Evolutionary conservation across 768 basidiomycete species (phyloP), one percentile per base, ranked within the genome.

Genomic region (Russula sp.): DNA sequence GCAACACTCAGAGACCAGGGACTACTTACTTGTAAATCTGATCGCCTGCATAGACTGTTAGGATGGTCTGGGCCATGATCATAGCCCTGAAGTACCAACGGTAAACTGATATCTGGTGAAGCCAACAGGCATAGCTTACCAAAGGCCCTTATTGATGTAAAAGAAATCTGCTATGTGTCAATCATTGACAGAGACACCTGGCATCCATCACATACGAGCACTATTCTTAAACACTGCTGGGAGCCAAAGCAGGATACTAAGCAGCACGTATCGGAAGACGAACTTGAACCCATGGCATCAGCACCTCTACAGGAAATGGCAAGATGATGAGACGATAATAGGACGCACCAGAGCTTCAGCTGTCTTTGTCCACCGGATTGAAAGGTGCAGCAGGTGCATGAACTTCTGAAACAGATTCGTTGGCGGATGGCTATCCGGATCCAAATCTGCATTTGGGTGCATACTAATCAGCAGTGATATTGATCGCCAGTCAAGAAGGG

Each of bases 41-140:
- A 68, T 85, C 83, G 14, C 82, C 81, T 10, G 78, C 76, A 67
- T 78, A 84, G 36, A 84, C 76, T 46, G 79, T 81, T 54, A 84
- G 58, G 18, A 79, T 82, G 0, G 80, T 83, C 67, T 85, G 84
- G 0, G 81, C 78, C 80, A 83, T 84, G 67, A 84, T 83, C 52
- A 84, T 67, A 7, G 81, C 80, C 82, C 81, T 76, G 41, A 20
- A 22, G 5, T 22, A 34, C 11, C 29, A 18, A 42, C 20, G 34
- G 16, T 56, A 41, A 41, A 34, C 35, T 63, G 41, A 51, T 34
- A 50, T 2, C 14, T 14, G 11, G 42, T 36, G 25, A 18, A 20
- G 5, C 2, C 0, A 42, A 1, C 49, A 3, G 11, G 29, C 6
- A 7, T 4, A 16, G 57, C 72, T 52, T 49, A 77, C 78, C 79